A percentile compares a stretch with the other conserved stretches of the same genome.
Evolutionary conservation across 345 rosid genomes (phyloP).

Genomic region (Clarkia xantiana): DNA sequence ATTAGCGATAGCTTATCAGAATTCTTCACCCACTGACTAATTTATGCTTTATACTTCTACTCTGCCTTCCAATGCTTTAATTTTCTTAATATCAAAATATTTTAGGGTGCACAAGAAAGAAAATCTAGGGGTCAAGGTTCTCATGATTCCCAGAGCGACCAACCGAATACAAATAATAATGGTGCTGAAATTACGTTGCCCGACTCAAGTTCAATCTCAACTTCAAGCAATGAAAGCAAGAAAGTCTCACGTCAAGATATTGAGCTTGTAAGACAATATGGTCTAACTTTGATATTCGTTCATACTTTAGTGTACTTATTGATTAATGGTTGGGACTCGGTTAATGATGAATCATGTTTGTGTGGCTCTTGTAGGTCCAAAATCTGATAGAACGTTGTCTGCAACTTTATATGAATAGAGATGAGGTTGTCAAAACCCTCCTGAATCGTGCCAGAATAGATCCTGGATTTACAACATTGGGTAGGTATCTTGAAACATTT

Average conservation of each 20-base stretch:
- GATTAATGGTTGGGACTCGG: neutral
- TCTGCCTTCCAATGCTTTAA: too few relatives aligned
- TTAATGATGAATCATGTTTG: neutral
- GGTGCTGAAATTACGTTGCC: constrained; percentile 51
- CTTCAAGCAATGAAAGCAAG: constrained; percentile 70
- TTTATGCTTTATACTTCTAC: too few relatives aligned
- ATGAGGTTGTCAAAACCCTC: constrained; percentile 71
- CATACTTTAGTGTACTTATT: neutral
- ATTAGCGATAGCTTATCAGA: too few relatives aligned
- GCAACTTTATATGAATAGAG: constrained; percentile 63
- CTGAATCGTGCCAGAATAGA: constrained; percentile 65
- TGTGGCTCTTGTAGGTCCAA: constrained; percentile 45
- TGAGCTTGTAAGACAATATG: constrained; percentile 50
- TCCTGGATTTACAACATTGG: constrained; percentile 67
- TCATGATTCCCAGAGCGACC: constrained; percentile 43
- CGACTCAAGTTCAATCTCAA: constrained; percentile 81
- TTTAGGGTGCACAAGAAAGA: constrained; percentile 56
- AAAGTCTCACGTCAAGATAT: constrained; percentile 95
- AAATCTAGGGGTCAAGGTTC: constrained; percentile 53
- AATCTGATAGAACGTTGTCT: constrained; percentile 67
- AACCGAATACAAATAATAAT: constrained; percentile 31
- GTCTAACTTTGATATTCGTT: neutral
- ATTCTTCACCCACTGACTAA: too few relatives aligned
- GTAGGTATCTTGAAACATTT: constrained; percentile 16
- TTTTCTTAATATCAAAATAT: too few relatives aligned